Conservation (phyloP, 2,329 filamentous ascomycete genomes). For the Exophiala lecanii-corni region DNA sequence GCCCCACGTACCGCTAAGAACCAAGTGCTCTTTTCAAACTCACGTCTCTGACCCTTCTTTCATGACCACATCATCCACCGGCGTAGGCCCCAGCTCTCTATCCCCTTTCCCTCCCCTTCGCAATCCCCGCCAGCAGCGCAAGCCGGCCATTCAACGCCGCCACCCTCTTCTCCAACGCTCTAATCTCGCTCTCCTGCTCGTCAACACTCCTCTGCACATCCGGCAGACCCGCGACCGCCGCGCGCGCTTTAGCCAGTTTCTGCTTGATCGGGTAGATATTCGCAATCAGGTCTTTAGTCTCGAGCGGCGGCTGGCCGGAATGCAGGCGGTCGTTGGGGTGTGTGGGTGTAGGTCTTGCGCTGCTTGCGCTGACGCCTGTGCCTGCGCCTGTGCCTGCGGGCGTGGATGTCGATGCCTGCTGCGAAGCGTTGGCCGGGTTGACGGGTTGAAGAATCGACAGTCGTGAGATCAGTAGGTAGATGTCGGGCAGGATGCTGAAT, state of each 20-base stretch:
- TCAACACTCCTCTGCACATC: conserved; percentile 41
- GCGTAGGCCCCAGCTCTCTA: too few species aligned
- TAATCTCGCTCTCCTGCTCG: conserved; percentile 43
- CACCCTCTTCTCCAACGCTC: conserved; percentile 38
- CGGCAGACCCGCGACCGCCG: conserved; percentile 38
- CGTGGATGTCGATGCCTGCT: conserved; percentile 45
- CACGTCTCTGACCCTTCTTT: too few species aligned
- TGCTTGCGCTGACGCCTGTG: conserved; percentile 15
- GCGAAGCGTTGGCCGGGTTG: background rate
- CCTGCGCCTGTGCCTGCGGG: conserved; percentile 33
- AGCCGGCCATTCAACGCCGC: conserved; percentile 37
- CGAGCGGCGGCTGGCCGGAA: conserved; percentile 37
- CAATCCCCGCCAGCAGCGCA: conserved; percentile 36
- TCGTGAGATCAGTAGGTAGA: conserved; percentile 71
- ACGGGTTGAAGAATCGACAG: conserved; percentile 38
- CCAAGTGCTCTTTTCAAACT: too few species aligned
- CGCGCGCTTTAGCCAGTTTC: conserved; percentile 73
- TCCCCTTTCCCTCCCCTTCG: background rate
- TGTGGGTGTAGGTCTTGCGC: conserved; percentile 22
- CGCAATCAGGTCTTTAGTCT: conserved; percentile 71
- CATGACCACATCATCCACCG: too few species aligned
- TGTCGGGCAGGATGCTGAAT: conserved; percentile 79
- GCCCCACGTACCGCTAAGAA: too few species aligned
- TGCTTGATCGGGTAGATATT: conserved; percentile 76
- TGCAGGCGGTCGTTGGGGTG: conserved; percentile 29